These are phyloP conservation scores for Cylindrotheca closterium DNA, from an alignment of 108 stramenopile genomes.

Conservation along the genomic window DNA sequence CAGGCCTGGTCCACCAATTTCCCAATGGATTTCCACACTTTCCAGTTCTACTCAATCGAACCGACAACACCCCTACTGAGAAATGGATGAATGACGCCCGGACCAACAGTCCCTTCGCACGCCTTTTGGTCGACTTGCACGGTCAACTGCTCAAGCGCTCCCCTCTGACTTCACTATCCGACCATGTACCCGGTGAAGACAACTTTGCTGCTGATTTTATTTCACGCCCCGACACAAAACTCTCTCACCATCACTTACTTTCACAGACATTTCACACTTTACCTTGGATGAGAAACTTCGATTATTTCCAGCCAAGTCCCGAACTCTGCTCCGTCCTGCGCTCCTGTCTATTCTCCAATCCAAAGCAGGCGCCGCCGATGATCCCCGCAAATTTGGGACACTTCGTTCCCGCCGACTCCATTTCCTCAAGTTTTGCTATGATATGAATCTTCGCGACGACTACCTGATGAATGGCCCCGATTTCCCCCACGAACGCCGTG, in stretches of 20 bases:
- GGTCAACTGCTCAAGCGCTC: neutral
- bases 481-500: neutral
- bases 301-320: constrained; percentile 2
- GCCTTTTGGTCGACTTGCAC: neutral
- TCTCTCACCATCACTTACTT: neutral
- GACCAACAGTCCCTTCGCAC: neutral
- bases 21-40: neutral
- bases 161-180: neutral
- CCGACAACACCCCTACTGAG: neutral
- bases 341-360: neutral
- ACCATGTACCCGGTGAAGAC: neutral
- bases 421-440: neutral
- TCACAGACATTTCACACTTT: constrained; percentile 1
- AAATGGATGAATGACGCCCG: neutral
- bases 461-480: neutral
- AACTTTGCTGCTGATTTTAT: constrained; percentile 2
- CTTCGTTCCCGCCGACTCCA: constrained; percentile 10
- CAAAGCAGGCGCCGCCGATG: neutral
- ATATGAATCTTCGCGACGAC: neutral
- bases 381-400: neutral
- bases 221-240: neutral
- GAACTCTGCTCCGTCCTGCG: constrained; percentile 6
- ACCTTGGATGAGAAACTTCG: neutral
- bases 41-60: neutral
- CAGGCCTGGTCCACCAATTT: neutral